These are phyloP conservation scores for Mediolabrus comicus DNA, from an alignment of 108 stramenopile species.

Conservation along the genomic window DNA sequence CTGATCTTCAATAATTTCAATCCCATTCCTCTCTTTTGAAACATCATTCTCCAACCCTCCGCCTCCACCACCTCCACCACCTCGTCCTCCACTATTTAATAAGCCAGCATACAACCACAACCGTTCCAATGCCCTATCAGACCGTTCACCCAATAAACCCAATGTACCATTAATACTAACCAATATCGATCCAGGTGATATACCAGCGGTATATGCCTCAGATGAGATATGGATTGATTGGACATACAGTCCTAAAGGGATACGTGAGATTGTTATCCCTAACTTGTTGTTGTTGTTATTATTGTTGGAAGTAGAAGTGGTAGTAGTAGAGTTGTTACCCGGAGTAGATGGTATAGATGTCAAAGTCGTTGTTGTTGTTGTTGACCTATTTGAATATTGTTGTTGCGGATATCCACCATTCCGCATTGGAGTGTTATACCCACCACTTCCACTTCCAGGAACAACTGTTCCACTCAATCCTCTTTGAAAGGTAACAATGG, in stretches of 20 bases:
- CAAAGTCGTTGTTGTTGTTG: not conserved
- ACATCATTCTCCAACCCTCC: not conserved
- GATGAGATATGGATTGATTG: constrained; percentile 40
- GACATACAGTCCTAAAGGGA: constrained; percentile 74
- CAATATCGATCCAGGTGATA: constrained; percentile 55
- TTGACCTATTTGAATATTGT: not conserved
- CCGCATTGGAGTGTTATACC: not conserved
- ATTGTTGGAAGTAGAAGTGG: not conserved
- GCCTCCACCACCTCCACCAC: not conserved
- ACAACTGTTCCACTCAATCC: not conserved
- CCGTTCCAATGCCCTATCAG: constrained; percentile 69
- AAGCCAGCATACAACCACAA: constrained; percentile 80
- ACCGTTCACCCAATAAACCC: constrained; percentile 70
- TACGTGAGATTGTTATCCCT: constrained; percentile 66
- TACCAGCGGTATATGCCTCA: constrained; percentile 65
- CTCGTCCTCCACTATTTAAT: constrained; percentile 1
- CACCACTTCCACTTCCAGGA: no score
- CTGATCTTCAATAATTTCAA: no score
- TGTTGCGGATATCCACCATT: not conserved
- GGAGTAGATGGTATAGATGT: not conserved
- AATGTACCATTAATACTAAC: constrained; percentile 65
- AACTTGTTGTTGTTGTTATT: constrained; percentile 24
- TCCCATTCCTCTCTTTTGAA: not conserved
- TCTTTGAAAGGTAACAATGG: not conserved
- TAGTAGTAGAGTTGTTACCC: not conserved